A percentile compares a stretch with the other conserved stretches of the same genome.
Conservation (phyloP, 2,329 filamentous ascomycete genomes). For the Diaporthe helianthi region DNA sequence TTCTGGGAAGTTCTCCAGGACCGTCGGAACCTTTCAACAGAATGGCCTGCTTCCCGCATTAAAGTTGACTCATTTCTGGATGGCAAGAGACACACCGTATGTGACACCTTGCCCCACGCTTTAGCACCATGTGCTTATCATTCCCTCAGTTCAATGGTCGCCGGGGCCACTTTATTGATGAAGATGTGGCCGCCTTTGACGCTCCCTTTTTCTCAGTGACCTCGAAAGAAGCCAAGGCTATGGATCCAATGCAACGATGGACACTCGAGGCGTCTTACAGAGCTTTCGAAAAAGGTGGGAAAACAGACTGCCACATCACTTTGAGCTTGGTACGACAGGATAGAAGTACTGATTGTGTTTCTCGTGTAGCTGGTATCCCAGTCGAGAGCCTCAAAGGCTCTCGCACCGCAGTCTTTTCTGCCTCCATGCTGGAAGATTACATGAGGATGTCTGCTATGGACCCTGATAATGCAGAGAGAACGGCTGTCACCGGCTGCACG, state of each 20-base stretch:
- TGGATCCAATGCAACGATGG: conserved; percentile 49
- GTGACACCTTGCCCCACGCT: neutral
- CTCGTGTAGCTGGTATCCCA: conserved; percentile 43
- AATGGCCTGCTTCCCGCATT: conserved; percentile 44
- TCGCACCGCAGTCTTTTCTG: conserved; percentile 46
- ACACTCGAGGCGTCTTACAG: conserved; percentile 45
- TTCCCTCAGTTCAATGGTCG: neutral
- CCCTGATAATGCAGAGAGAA: conserved; percentile 43
- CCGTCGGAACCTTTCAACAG: conserved; percentile 42
- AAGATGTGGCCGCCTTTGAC: conserved; percentile 47
- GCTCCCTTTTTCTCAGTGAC: conserved; percentile 50
- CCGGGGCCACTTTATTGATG: conserved; percentile 43
- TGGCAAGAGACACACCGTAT: conserved; percentile 14
- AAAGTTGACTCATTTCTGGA: conserved; percentile 40
- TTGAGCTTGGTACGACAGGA: neutral
- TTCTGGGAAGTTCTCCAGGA: conserved; percentile 46
- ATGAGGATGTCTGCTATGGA: conserved; percentile 43
- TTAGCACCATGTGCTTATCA: neutral
- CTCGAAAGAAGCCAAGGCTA: conserved; percentile 42
- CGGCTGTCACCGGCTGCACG: conserved; percentile 42
- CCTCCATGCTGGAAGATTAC: conserved; percentile 49
- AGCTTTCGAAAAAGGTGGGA: conserved; percentile 47
- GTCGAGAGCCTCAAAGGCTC: conserved; percentile 41
- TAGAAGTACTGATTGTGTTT: conserved; percentile 11
- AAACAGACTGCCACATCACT: neutral